Percentiles rank a stretch among this genome's conserved stretches.
phyloP scores from a whole-genome alignment of 75 land plant species.

The Sequoia sempervirens region DNA sequence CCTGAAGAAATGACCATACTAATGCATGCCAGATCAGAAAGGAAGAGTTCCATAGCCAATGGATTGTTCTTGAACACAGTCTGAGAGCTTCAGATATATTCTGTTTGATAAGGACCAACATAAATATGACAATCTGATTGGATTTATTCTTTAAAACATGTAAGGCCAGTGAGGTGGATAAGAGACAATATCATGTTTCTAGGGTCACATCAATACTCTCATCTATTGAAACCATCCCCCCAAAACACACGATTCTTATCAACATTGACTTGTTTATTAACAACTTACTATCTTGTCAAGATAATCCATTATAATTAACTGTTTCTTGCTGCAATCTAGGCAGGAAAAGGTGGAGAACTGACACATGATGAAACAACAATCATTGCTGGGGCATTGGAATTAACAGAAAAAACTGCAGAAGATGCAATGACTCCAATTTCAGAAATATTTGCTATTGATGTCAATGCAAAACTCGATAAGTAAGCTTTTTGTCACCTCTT shows the following conservation, averaged over 20 bases:
- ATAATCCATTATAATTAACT: neutral
- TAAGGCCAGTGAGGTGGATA: neutral
- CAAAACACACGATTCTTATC: neutral
- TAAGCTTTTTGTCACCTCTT: constrained; percentile 10
- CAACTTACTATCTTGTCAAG: neutral
- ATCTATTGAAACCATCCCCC: no score
- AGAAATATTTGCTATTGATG: constrained; percentile 83
- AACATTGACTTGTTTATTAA: neutral
- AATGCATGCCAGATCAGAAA: neutral
- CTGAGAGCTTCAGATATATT: no score
- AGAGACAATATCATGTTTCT: no score
- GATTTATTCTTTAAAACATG: no score
- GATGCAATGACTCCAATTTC: constrained; percentile 92
- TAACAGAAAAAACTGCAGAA: constrained; percentile 65
- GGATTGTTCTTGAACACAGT: no score
- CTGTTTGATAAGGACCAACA: no score
- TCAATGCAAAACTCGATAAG: constrained; percentile 87
- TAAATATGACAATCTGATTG: no score
- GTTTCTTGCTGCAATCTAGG: constrained; percentile 22
- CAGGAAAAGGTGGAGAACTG: constrained; percentile 75
- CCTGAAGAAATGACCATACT: neutral
- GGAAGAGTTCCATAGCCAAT: neutral
- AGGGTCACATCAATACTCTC: no score
- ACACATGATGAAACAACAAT: constrained; percentile 78
- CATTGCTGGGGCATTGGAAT: constrained; percentile 60